Evolutionary conservation across 371 early-diverging fungal species (phyloP).

Genomic region (Mucor velutinosus): DNA sequence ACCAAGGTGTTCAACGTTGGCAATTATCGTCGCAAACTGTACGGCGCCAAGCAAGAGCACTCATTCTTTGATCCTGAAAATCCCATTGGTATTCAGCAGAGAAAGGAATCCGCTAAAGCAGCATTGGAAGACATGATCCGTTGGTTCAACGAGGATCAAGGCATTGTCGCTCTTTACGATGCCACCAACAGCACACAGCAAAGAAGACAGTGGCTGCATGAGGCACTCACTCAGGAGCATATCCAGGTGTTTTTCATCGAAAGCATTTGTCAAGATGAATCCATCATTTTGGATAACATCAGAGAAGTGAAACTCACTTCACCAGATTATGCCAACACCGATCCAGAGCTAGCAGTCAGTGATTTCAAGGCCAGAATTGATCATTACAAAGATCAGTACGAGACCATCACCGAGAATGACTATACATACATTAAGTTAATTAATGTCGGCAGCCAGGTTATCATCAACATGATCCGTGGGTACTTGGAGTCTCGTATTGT

Average conservation of each 20-base stretch:
- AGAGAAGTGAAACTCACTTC: slow-evolving; percentile 89
- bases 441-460: slow-evolving; percentile 87
- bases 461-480: slow-evolving; percentile 87
- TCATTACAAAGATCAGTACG: slow-evolving; percentile 88
- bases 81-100: slow-evolving; percentile 65
- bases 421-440: slow-evolving; percentile 90
- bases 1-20: slow-evolving; percentile 94
- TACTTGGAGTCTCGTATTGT: slow-evolving; percentile 94
- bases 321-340: slow-evolving; percentile 87
- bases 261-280: slow-evolving; percentile 88
- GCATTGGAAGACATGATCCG: slow-evolving; percentile 89
- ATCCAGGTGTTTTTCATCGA: slow-evolving; percentile 95
- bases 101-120: slow-evolving; percentile 80
- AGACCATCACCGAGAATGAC: slow-evolving; percentile 76
- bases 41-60: slow-evolving; percentile 80
- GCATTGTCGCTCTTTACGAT: slow-evolving; percentile 92
- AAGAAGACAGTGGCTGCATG: slow-evolving; percentile 73
- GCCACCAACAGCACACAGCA: slow-evolving; percentile 94
- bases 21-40: slow-evolving; percentile 85
- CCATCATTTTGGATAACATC: slow-evolving; percentile 85
- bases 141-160: slow-evolving; percentile 83
- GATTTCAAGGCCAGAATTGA: slow-evolving; percentile 90
- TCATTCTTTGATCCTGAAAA: slow-evolving; percentile 92
- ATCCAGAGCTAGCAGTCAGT: slow-evolving; percentile 77
- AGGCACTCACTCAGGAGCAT: slow-evolving; percentile 63